Evolutionary conservation across 192 early-diverging fungal species (phyloP), one percentile per base, ranked within the genome.

Genomic region (Podila clonocystis): DNA sequence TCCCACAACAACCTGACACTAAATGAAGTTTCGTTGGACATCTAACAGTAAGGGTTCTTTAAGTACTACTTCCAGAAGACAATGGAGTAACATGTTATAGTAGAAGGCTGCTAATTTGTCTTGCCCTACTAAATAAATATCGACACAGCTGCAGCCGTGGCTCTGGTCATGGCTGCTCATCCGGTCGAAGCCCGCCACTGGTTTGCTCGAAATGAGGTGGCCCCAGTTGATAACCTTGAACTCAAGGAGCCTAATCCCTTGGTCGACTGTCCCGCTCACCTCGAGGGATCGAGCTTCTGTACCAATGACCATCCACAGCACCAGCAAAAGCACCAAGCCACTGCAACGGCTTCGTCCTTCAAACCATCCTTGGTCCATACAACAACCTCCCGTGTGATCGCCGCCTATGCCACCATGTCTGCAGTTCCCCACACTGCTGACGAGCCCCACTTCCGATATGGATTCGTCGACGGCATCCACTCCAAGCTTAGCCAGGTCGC

Each of bases 391-490:
- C 9, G 31, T 7, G 20, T 6, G 9, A 55, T 22, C 4, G 0
- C 52, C 52, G 52, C 64, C 28, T 33, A 49, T 8, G 72, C 72
- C 11, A 73, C 72, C 5, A 73, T 73, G 72, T n/a, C 65, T 28
- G 24, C 41, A 7, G 19, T 58, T 5, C 34, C 64, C 12, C 50
- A 45, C 29, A 7, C 72, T 20, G 64, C 57, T 4, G 72, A 67
- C 19, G 72, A 73, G 15, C 57, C 72, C 4, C 64, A 61, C 36
- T 73, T 73, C 58, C 28, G 30, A 33, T 73, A 49, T 17, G 58
- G 45, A 12, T 24, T 66, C 26, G 41, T 72, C 26, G 64, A 66
- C 50, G n/a, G 48, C 9, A 33, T 70, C 29, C 41, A 49, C 19
- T 36, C 38, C 31, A 55, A 70, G 30, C 24, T 70, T 3, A 30